Evolutionary conservation across 257 asterid genomes (phyloP), one percentile per base, ranked within the genome.

Genomic region (Eucommia ulmoides): DNA sequence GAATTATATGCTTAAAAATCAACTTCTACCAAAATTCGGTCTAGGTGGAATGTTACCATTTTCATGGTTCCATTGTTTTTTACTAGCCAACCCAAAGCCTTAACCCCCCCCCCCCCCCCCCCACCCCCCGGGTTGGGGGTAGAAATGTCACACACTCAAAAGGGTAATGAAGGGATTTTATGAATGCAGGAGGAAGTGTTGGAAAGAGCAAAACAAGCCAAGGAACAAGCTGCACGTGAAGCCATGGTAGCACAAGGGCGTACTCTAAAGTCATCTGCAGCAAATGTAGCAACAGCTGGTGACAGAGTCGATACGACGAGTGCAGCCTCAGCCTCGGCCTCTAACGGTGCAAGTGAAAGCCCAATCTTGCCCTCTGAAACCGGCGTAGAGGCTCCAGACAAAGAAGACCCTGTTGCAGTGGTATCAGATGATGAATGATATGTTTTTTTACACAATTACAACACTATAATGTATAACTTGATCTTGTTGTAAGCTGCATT

Each of bases 171-270:
- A 29, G 38, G 7, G 38, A 5, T 29, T 29, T 5, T 29, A 29
- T 29, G 38, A 20, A 23, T 61, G 64, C 73, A 88, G 97, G 93
- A 79, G 22, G 97, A 88, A 53, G 92, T 84, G 54, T 51, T 88
- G 56, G 86, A 81, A 60, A 88, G 82, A 69, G 97, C 97, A 45
- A 69, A 76, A 66, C 74, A 71, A 42, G 95, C 84, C 50, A 83
- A 81, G 61, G 88, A 79, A 59, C 69, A 69, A 50, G 93, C 95
- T 41, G 81, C 88, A 2, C 63, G 66, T 15, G 94, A 83, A 53
- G 83, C 79, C 7, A 48, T 64, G 70, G 83, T 70, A 50, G 67
- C 76, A 33, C 73, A 61, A 45, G 84, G 81, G 18, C 62, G 63
- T 11, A 51, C 53, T 45, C 59, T 73, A 49, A 59, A 60, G 61